Evolutionary conservation across 2,329 filamentous ascomycete genomes (phyloP).

Genomic region (Penicillium sp.): DNA sequence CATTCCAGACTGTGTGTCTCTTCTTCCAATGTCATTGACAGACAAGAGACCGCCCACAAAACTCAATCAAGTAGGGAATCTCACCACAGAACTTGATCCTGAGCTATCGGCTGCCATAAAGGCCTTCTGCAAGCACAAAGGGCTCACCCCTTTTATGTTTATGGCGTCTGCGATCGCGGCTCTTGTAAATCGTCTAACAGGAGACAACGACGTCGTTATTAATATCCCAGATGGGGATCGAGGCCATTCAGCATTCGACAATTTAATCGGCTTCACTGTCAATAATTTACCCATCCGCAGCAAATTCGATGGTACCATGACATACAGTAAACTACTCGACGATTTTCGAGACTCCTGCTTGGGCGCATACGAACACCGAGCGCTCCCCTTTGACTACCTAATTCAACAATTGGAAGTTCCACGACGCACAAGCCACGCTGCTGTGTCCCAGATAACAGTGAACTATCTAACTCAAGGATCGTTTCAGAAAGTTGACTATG

Average conservation of each 20-base stretch:
- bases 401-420: conserved; percentile 3
- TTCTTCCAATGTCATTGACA: not conserved
- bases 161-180: not conserved
- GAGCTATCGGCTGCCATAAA: not conserved
- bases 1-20: not conserved
- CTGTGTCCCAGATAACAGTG: conserved; percentile 5
- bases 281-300: conserved; percentile 5
- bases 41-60: conserved; percentile 1
- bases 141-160: conserved; percentile 7
- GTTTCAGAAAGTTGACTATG: conserved; percentile 2
- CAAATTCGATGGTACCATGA: not conserved
- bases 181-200: conserved; percentile 1
- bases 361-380: conserved; percentile 3
- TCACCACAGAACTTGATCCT: not conserved
- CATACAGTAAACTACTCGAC: not conserved
- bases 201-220: conserved; percentile 3
- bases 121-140: conserved; percentile 4
- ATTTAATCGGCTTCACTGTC: conserved; percentile 1
- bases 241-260: conserved; percentile 4
- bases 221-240: conserved; percentile 5
- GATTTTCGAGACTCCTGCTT: not conserved
- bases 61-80: not conserved
- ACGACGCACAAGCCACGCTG: not conserved
- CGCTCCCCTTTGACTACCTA: conserved; percentile 4
- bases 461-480: conserved; percentile 1